These are phyloP conservation scores for Stephania japonica DNA, from an alignment of 164 flowering plant genomes.

Conservation along the genomic window DNA sequence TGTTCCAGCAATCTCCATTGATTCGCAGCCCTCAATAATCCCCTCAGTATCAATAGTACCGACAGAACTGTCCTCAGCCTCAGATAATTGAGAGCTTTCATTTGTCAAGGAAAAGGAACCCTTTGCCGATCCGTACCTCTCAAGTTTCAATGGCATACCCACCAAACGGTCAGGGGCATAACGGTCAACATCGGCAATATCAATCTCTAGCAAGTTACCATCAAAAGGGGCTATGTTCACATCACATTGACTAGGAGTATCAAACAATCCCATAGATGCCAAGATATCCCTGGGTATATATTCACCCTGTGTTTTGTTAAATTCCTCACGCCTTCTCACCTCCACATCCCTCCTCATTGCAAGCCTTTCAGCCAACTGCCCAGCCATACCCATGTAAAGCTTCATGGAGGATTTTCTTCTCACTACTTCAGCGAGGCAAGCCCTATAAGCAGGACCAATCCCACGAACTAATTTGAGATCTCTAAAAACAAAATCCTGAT, in stretches of 20 bases:
- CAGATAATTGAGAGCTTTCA: constrained; percentile 48
- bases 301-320: constrained; percentile 52
- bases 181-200: constrained; percentile 69
- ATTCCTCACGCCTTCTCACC: constrained; percentile 82
- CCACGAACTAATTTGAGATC: constrained; percentile 73
- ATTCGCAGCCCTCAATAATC: constrained; percentile 48
- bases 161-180: constrained; percentile 82
- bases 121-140: constrained; percentile 47
- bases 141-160: constrained; percentile 40
- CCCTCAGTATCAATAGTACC: constrained; percentile 39
- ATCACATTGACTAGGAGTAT: constrained; percentile 88
- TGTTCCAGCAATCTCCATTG: constrained; percentile 92
- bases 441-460: constrained; percentile 85
- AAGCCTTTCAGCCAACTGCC: constrained; percentile 94
- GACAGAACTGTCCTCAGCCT: constrained; percentile 32
- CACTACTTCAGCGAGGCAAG: constrained; percentile 93
- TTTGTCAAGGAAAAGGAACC: constrained; percentile 51
- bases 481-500: constrained; percentile 63
- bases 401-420: constrained; percentile 93
- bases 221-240: constrained; percentile 89
- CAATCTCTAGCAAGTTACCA: constrained; percentile 67
- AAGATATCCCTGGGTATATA: constrained; percentile 80
- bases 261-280: constrained; percentile 82
- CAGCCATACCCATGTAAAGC: constrained; percentile 99
- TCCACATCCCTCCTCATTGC: constrained; percentile 82